Conservation (phyloP, 2,329 filamentous ascomycete genomes). For the Epichloe aotearoae region DNA sequence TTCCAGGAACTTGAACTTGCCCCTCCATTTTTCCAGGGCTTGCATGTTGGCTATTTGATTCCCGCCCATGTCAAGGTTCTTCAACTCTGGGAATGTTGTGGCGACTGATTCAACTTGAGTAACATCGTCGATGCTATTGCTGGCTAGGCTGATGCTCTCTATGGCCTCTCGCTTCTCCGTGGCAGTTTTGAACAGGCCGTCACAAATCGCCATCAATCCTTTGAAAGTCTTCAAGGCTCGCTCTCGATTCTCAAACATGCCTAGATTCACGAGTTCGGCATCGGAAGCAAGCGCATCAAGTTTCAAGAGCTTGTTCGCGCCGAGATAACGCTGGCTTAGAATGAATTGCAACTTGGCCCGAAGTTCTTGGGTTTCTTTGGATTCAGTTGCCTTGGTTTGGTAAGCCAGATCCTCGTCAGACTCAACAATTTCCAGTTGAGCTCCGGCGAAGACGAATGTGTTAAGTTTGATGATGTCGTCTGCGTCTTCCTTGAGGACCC, state of each 20-base stretch:
- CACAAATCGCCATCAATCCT: constrained; percentile 77
- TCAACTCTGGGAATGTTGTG: constrained; percentile 68
- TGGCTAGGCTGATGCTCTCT: constrained; percentile 66
- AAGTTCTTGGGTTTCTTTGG: constrained; percentile 43
- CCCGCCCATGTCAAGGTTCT: constrained; percentile 77
- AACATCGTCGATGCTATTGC: constrained; percentile 66
- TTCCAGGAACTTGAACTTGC: constrained; percentile 65
- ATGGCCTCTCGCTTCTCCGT: constrained; percentile 67
- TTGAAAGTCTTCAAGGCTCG: constrained; percentile 81
- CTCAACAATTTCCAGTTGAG: constrained; percentile 42
- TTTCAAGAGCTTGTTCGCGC: constrained; percentile 61
- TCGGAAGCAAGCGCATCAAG: constrained; percentile 69
- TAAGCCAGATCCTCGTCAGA: constrained; percentile 26
- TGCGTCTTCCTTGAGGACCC: constrained; percentile 49
- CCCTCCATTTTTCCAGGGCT: constrained; percentile 61
- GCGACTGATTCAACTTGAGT: constrained; percentile 60
- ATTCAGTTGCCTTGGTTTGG: constrained; percentile 29
- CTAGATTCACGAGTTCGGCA: constrained; percentile 54
- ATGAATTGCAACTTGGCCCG: constrained; percentile 57
- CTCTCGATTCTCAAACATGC: constrained; percentile 59
- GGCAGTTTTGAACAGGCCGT: constrained; percentile 58
- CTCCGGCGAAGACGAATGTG: constrained; percentile 54
- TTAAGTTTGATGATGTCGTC: constrained; percentile 55
- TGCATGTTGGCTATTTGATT: constrained; percentile 63
- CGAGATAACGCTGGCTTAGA: constrained; percentile 61